These are phyloP conservation scores for Yarrowia sp. DNA, from an alignment of 805 yeast species.

Conservation along the genomic window DNA sequence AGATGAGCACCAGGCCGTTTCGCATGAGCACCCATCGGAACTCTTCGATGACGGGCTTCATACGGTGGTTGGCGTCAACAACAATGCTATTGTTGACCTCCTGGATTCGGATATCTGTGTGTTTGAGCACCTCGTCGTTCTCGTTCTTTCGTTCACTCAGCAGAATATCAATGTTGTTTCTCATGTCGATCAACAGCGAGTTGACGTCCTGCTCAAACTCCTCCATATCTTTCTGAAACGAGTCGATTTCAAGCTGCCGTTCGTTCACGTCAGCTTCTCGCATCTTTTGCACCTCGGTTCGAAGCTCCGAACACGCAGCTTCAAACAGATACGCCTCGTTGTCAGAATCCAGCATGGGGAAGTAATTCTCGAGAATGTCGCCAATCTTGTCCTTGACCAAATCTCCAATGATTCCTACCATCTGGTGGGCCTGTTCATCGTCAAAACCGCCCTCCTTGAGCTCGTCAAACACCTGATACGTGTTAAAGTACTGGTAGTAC, in stretches of 20 bases:
- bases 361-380: constrained; percentile 49
- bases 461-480: constrained; percentile 64
- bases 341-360: constrained; percentile 70
- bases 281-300: constrained; percentile 75
- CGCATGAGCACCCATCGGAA: constrained; percentile 93
- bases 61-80: constrained; percentile 78
- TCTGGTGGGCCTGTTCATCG: constrained; percentile 63
- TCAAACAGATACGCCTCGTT: constrained; percentile 88
- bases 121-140: constrained; percentile 75
- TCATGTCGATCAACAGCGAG: constrained; percentile 63
- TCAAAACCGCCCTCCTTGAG: constrained; percentile 65
- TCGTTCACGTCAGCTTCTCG: constrained; percentile 75
- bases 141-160: constrained; percentile 86
- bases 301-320: constrained; percentile 87
- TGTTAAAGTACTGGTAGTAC: constrained; percentile 58
- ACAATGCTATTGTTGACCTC: constrained; percentile 85
- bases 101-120: constrained; percentile 72
- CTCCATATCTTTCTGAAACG: constrained; percentile 74
- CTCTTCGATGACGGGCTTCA: constrained; percentile 85
- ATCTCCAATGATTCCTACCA: constrained; percentile 57
- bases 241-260: constrained; percentile 68
- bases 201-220: constrained; percentile 78
- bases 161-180: constrained; percentile 81
- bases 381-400: constrained; percentile 50
- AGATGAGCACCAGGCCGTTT: constrained; percentile 80